Conservation (phyloP, 306 rosid species). For the Fagus crenata region DNA sequence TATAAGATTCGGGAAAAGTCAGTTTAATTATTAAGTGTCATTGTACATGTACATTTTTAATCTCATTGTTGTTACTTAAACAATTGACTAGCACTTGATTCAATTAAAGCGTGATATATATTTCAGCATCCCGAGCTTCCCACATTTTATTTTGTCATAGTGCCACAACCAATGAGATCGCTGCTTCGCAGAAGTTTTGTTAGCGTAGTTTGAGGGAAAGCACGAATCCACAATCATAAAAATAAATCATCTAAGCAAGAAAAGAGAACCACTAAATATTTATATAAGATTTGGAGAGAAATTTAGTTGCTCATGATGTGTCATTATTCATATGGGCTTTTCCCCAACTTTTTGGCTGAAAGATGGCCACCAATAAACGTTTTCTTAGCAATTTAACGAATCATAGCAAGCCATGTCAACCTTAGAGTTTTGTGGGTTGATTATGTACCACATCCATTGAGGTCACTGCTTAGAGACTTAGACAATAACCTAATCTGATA, state of each 20-base stretch:
- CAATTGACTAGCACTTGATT: neutral
- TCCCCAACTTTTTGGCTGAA: neutral
- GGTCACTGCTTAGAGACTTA: slow-evolving; percentile 41
- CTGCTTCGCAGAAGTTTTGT: too few species aligned
- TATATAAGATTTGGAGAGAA: neutral
- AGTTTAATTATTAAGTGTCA: too few species aligned
- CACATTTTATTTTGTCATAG: too few species aligned
- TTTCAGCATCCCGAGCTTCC: neutral
- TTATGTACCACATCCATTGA: slow-evolving; percentile 27
- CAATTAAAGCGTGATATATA: neutral
- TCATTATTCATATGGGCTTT: slow-evolving; percentile 4
- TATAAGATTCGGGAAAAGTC: too few species aligned
- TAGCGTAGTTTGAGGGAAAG: too few species aligned
- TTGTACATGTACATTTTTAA: too few species aligned
- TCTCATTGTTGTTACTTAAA: neutral
- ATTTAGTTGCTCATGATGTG: neutral
- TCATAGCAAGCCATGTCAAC: slow-evolving; percentile 17
- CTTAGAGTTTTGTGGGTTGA: slow-evolving; percentile 19
- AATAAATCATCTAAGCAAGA: too few species aligned
- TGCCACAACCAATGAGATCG: too few species aligned
- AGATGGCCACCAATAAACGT: slow-evolving; percentile 2
- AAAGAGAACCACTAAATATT: too few species aligned
- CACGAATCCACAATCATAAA: too few species aligned
- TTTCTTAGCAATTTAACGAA: neutral
- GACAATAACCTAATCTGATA: slow-evolving; percentile 29